Percentiles rank a stretch among this genome's conserved stretches.
Conservation (phyloP, 495 filamentous ascomycete species). For the Penicillium argentinense region DNA sequence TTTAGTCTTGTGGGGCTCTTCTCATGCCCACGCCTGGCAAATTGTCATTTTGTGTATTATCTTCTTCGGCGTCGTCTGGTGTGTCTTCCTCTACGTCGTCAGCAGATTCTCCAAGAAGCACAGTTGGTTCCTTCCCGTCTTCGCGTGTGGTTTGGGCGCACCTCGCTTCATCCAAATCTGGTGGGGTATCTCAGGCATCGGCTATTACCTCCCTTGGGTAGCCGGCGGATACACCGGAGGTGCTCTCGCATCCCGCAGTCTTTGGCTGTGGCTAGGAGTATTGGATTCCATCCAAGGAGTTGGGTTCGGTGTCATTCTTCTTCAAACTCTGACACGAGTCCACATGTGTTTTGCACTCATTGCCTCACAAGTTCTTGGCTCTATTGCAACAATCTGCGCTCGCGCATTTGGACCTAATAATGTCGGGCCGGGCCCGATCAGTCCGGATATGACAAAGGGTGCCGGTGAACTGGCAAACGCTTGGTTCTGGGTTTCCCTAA, state of each 20-base stretch:
- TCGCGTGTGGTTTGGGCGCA: constrained; percentile 49
- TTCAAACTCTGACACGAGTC: constrained; percentile 47
- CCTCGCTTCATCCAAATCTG: constrained; percentile 53
- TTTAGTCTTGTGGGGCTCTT: constrained; percentile 44
- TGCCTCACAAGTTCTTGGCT: constrained; percentile 51
- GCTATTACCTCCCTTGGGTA: constrained; percentile 48
- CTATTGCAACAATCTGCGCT: constrained; percentile 49
- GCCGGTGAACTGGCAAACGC: constrained; percentile 49
- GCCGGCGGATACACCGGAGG: constrained; percentile 36
- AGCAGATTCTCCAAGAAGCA: constrained; percentile 43
- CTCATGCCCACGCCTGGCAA: constrained; percentile 42
- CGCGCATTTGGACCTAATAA: constrained; percentile 46
- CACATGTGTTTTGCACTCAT: constrained; percentile 51
- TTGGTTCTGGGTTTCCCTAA: constrained; percentile 66
- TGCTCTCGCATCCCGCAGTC: constrained; percentile 44
- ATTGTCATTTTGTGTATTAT: constrained; percentile 41
- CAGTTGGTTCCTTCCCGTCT: constrained; percentile 51
- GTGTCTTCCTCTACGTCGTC: constrained; percentile 40
- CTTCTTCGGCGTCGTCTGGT: constrained; percentile 49
- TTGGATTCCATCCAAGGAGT: constrained; percentile 50
- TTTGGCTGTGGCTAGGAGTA: constrained; percentile 53
- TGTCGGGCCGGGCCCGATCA: constrained; percentile 45
- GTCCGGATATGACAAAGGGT: constrained; percentile 41
- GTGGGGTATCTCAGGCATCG: constrained; percentile 50
- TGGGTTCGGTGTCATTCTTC: constrained; percentile 51